Base-by-base conservation (phyloP, 129 eudicot species). In the Silybum marianum region DNA sequence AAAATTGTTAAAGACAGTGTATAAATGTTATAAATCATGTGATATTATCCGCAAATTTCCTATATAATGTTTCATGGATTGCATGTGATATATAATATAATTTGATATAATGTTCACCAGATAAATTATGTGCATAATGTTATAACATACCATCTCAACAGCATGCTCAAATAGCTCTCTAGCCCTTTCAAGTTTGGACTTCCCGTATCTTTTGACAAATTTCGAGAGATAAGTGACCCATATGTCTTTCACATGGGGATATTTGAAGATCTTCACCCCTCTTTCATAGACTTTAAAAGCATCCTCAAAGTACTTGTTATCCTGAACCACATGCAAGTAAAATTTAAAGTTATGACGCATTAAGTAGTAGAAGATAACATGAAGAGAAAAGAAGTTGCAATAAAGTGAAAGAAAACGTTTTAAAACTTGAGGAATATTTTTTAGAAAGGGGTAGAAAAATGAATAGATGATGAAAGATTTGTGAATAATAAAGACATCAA, bases 221-320 rank as follows among this genome's bases (percentile, higher is more conserved):
- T 95, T 93, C 44, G 99, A 87, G 12, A 95, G 90, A 73, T 92
- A 95, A 39, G 99, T 93, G 63, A 95, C 93, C 98, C 98, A 95
- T 83, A 95, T 95, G 82, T 95, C 99, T 80, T 93, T 93, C 72
- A 87, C 99, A 62, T 95, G 99, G 25, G 98, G 99, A 51, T 93
- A 95, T 76, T 95, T 95, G 69, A 95, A 95, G 70, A 95, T 93
- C 92, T 95, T 93, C 82, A 93, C 97, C 4, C 99, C 99, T 89
- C 98, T 81, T 84, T 95, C 97, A 25, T 95, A 95, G n/a, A 95
- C 97, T 85, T 91, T 92, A 39, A 95, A 95, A 36, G 98, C 96
- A 86, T 95, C 99, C 83, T 95, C 99, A 22, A 95, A 95, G 89
- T 91, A 95, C 74, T 93, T 95, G 28, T 95, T 84, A 73, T 91